Base-by-base conservation (phyloP, 2,329 filamentous ascomycete genomes). In the Orbilia brochopaga region DNA sequence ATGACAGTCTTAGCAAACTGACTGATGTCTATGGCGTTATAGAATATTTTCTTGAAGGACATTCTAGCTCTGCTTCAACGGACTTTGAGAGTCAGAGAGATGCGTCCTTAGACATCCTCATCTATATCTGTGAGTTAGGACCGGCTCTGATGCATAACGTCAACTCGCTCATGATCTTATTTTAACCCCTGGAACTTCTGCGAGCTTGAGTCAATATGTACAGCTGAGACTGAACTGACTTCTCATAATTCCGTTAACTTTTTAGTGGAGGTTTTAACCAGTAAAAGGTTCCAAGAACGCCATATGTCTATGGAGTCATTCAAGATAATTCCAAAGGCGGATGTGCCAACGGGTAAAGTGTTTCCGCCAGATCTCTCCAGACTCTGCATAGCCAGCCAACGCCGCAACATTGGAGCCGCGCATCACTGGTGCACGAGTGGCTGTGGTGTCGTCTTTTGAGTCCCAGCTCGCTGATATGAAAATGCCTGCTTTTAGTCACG, bases 261-360 rank as follows among this genome's bases (percentile, higher is more conserved):
- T 48, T 19, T 42, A 69, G 65, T 69, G 23, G 52, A 69, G n/a
- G 65, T 62, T 53, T 19, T 69, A 13, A 44, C 35, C 6, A 69
- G 27, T 35, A 24, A 21, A 13, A 62, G 56, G 19, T 69, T 69
- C 21, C 58, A 61, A 4, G 53, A 58, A 24, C 30, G 32, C 19
- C 61, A 69, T 40, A 32, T 54, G 19, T 52, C 56, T 24, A 3
- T 32, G n/a, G 13, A 64, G 30, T 32, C 27, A 32, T 3, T 32
- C 27, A 32, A 32, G 52, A 64, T 50, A 37, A 32, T 19, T n/a
- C 55, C 15, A 19, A 54, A 27, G 27, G 27, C 3, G 27, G 27
- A 32, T 32, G 8, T 32, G 8, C 4, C 27, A 32, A 32, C 3
- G 8, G 27, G 27, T 32, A 8, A n/a, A 8, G 27, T 32, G 4